Evolutionary conservation across 2,329 filamentous ascomycete genomes (phyloP).

Genomic region (Curvularia verruculosa): DNA sequence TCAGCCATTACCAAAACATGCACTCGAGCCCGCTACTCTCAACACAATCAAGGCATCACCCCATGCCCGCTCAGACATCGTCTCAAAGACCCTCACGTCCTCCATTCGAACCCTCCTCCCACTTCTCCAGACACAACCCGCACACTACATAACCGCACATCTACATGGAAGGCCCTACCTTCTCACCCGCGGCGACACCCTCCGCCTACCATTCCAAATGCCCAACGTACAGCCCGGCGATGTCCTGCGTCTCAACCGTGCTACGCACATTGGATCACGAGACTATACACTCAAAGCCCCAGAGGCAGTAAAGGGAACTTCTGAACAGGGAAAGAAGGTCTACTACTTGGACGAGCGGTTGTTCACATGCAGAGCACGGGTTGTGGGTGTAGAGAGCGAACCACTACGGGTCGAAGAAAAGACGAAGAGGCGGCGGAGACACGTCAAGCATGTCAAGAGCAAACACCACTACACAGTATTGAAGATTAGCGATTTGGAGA

Average conservation of each 20-base stretch:
- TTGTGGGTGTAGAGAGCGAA: constrained; percentile 82
- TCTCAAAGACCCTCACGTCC: constrained; percentile 55
- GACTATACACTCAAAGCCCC: constrained; percentile 82
- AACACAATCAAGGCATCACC: constrained; percentile 26
- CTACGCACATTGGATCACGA: constrained; percentile 78
- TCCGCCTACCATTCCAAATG: constrained; percentile 59
- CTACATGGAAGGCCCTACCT: constrained; percentile 83
- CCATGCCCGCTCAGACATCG: constrained; percentile 32
- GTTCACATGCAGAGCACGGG: constrained; percentile 83
- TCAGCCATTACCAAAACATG: constrained; percentile 22
- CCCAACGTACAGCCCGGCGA: constrained; percentile 70
- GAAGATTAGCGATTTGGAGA: constrained; percentile 79
- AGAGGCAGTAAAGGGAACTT: constrained; percentile 37
- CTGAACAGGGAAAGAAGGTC: constrained; percentile 46
- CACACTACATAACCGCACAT: constrained; percentile 79
- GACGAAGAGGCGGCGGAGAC: constrained; percentile 69
- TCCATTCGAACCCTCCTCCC: constrained; percentile 70
- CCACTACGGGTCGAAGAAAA: constrained; percentile 61
- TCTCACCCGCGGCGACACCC: constrained; percentile 63
- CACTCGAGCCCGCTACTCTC: constrained; percentile 20
- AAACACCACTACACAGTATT: constrained; percentile 91
- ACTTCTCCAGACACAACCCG: constrained; percentile 72
- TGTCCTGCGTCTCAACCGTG: constrained; percentile 84
- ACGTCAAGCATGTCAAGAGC: constrained; percentile 77
- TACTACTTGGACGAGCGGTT: constrained; percentile 78